phyloP scores from a whole-genome alignment of 768 basidiomycete species.

The Collybia sordida region DNA sequence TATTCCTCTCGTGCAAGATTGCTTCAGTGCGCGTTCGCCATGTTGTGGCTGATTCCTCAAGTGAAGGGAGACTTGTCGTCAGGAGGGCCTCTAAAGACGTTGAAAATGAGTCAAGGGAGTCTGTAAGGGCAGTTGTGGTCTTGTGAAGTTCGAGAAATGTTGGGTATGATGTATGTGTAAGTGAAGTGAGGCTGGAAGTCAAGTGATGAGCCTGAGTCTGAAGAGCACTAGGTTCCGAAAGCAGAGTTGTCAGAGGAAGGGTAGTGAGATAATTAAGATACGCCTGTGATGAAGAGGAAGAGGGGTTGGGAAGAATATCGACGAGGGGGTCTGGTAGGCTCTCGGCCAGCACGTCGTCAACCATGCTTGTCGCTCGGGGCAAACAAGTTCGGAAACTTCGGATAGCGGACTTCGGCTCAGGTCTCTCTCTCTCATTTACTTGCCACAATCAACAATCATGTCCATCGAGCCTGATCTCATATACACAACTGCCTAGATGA shows the following conservation, averaged over 20 bases:
- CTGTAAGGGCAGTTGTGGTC: conserved; percentile 71
- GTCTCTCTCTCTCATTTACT: too few species aligned
- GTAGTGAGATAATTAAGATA: conserved; percentile 71
- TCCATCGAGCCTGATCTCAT: too few species aligned
- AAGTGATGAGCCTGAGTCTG: conserved; percentile 85
- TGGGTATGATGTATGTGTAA: conserved; percentile 89
- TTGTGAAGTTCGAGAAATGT: conserved; percentile 89
- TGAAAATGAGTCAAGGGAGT: conserved; percentile 74
- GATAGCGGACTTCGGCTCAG: too few species aligned
- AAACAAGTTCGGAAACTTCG: neutral
- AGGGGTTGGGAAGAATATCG: conserved; percentile 23
- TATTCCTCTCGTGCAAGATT: conserved; percentile 72
- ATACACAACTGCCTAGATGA: too few species aligned
- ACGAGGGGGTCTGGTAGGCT: neutral
- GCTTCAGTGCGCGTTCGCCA: conserved; percentile 75
- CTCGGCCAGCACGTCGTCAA: neutral
- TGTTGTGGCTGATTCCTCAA: conserved; percentile 69
- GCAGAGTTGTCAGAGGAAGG: conserved; percentile 66
- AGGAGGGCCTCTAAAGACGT: conserved; percentile 72
- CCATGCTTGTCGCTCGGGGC: neutral
- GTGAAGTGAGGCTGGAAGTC: conserved; percentile 83
- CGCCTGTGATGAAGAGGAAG: conserved; percentile 27
- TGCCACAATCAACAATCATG: too few species aligned
- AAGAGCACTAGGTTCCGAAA: conserved; percentile 71
- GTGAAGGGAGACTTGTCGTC: conserved; percentile 63